Evolutionary conservation across 148 eudicot genomes (phyloP).

Genomic region (Persicaria maculosa): DNA sequence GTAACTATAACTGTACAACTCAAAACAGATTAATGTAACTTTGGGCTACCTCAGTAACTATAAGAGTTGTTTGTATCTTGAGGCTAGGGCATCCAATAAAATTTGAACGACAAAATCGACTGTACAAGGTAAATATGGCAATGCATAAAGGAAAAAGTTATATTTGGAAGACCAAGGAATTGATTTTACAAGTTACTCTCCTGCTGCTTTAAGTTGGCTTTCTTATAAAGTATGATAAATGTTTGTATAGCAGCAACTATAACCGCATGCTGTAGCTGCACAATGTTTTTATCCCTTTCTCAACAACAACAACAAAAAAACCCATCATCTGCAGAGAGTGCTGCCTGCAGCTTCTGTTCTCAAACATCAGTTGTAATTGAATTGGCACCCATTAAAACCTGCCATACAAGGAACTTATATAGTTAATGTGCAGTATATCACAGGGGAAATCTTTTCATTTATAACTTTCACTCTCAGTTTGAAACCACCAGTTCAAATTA

Average conservation of each 20-base stretch:
- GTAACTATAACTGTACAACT: too few species aligned
- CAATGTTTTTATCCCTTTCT: not conserved
- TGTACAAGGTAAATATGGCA: too few species aligned
- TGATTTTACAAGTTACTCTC: too few species aligned
- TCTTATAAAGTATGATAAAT: not conserved
- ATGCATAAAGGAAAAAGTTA: too few species aligned
- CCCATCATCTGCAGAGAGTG: not conserved
- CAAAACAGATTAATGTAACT: too few species aligned
- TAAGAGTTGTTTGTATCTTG: too few species aligned
- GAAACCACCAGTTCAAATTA: not conserved
- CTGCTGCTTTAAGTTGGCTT: too few species aligned
- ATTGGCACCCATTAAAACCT: constrained; percentile 28
- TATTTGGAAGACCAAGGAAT: too few species aligned
- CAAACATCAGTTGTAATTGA: constrained; percentile 13
- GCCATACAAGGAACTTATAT: not conserved
- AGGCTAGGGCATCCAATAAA: too few species aligned
- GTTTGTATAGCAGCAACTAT: not conserved
- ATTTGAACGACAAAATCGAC: too few species aligned
- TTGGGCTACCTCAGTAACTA: too few species aligned
- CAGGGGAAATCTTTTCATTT: not conserved
- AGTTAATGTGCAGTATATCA: not conserved
- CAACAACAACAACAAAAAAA: not conserved
- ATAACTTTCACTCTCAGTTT: not conserved
- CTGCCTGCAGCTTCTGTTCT: not conserved
- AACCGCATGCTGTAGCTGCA: not conserved